Evolutionary conservation across 2,329 filamentous ascomycete genomes (phyloP).

Genomic region (Phyllosticta paracitricarpa): DNA sequence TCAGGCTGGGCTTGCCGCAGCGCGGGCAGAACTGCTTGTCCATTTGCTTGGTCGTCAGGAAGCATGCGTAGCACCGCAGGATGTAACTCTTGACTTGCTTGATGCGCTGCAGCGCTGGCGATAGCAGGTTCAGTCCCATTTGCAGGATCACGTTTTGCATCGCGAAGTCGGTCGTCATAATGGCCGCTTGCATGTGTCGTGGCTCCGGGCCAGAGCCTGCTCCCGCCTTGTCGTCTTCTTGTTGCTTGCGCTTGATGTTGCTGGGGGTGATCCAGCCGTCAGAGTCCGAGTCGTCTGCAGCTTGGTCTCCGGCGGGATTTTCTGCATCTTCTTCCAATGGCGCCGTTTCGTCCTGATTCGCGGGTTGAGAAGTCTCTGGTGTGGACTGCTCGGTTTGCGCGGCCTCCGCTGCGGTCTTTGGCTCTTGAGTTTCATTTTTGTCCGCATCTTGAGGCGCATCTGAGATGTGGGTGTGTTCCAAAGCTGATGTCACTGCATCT

Average conservation of each 20-base stretch:
- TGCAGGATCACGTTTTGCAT: slow-evolving; percentile 96
- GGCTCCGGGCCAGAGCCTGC: slow-evolving; percentile 39
- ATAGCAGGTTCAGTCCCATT: slow-evolving; percentile 86
- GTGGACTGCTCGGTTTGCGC: not conserved
- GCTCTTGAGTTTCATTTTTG: not conserved
- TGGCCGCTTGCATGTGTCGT: slow-evolving; percentile 71
- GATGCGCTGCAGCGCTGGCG: slow-evolving; percentile 68
- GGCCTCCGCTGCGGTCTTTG: not conserved
- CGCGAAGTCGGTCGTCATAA: slow-evolving; percentile 89
- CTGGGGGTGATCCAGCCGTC: slow-evolving; percentile 91
- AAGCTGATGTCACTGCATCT: slow-evolving; percentile 1
- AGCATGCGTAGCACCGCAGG: slow-evolving; percentile 72
- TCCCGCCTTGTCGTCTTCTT: slow-evolving; percentile 45
- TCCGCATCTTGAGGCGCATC: not conserved
- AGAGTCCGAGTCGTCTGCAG: slow-evolving; percentile 34
- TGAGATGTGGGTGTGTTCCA: not conserved
- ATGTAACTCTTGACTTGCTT: slow-evolving; percentile 80
- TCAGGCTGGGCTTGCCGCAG: slow-evolving; percentile 81
- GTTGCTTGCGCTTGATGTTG: slow-evolving; percentile 79
- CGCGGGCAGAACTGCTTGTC: slow-evolving; percentile 82
- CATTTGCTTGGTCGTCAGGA: slow-evolving; percentile 74
- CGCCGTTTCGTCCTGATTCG: not conserved
- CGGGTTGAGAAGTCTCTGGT: not conserved
- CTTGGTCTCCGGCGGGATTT: slow-evolving; percentile 2
- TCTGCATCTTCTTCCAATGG: not conserved